Evolutionary conservation across 1,139 yeast species (phyloP), one percentile per base, ranked within the genome.

Genomic region (Schwanniomyces etchellsii): DNA sequence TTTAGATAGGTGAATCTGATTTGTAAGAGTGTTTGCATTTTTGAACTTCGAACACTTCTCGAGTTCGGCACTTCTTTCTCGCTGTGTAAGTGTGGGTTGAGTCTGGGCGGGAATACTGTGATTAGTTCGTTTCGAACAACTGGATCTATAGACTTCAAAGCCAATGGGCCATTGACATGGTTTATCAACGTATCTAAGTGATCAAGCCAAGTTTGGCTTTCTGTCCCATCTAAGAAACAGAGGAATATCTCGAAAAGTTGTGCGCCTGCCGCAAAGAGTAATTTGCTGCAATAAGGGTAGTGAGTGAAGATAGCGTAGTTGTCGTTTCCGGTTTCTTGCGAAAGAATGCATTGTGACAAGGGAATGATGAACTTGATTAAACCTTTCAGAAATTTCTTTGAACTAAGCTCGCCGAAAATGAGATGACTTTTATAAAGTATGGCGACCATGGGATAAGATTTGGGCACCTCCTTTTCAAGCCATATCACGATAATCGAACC

Each of bases 391-490:
- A 35, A 29, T 29, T 48, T 52, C 23, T 41, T 35, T 14, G 52
- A 40, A 18, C 52, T 34, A 16, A 35, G 23, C 7, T 51, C 47
- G 25, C 44, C 37, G 10, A 60, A 33, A 0, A 76, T 37, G 10
- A 77, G 44, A 44, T 73, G 77, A 7, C 75, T 64, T 39, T 75
- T 74, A 52, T 70, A 77, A 17, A 75, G 43, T 26, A 74, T 47
- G 0, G 64, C 57, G 2, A 72, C 76, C 32, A 57, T 47, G 11
- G 52, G 48, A 4, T 25, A 37, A 29, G 34, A 51, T 27, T 27
- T 38, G 24, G 22, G 38, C 26, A 9, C 45, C 35, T 34, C 45
- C 2, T 32, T 32, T 16, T 53, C 64, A 4, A 61, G 37, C 72
- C 74, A 75, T 1, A 62, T 48, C 1, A 55, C 44, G 22, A 49